Evolutionary conservation across 2,329 filamentous ascomycete species (phyloP), one percentile per base, ranked within the genome.

Genomic region (Penicillium sp.): DNA sequence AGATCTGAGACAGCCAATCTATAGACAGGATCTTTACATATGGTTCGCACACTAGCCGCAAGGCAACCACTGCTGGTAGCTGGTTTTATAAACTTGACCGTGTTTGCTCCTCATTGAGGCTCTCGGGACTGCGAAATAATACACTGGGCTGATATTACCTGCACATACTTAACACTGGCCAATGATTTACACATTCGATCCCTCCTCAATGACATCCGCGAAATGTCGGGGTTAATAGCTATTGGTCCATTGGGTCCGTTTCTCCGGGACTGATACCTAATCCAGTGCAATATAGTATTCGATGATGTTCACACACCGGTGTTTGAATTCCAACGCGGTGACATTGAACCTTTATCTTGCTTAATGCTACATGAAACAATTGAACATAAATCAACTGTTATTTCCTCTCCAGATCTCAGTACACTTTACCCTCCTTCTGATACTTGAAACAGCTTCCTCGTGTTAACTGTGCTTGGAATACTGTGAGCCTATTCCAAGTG

Each of bases 1-100:
- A n/a, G 19, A 45, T 22, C 21, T 38, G 10, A 43, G 40, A 31
- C 33, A 48, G 41, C 40, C 12, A 41, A 49, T 49, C 5, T 45
- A 34, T 40, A 8, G 31, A 17, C 47, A 24, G 38, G 24, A 35
- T 24, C 38, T 22, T 43, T 9, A 22, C 29, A 21, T 46, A 9
- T 46, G 42, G 48, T 40, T 35, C 22, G 42, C 42, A 40, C 13
- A 19, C 22, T 49, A 49, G n/a, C 9, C 21, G 17, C 29, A 34
- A 49, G 48, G 48, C 48, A 49, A 49, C 34, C 5, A 26, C 26
- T 26, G 8, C 8, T 26, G 26, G n/a, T n/a, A 41, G 24, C 31
- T 17, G 5, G 10, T 10, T 13, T 13, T 9, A 26, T 17, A 40
- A 26, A 26, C 4, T 33, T 26, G 29, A 24, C 29, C 21, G 9